A percentile compares a stretch with the other conserved stretches of the same genome.
Conservation (phyloP, 1,284 basidiomycete genomes). For the Fomitopsis schrenkii region DNA sequence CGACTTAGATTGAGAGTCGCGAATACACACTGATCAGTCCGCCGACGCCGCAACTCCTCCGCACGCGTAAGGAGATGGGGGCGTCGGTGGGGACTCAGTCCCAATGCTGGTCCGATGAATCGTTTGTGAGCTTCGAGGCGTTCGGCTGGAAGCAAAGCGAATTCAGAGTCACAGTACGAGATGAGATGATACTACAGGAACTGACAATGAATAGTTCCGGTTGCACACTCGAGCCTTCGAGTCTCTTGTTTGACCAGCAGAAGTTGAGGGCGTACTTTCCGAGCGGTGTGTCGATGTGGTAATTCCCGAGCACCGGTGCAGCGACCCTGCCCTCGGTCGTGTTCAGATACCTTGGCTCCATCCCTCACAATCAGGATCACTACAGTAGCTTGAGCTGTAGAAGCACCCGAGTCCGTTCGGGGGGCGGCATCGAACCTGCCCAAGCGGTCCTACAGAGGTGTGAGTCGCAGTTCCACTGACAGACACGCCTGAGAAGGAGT, state of each 20-base stretch:
- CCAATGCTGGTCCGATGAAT: too few species aligned
- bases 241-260: neutral
- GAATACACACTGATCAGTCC: neutral
- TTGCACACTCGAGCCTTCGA: neutral
- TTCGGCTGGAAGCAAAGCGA: too few species aligned
- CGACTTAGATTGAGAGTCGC: neutral
- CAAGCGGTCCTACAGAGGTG: too few species aligned
- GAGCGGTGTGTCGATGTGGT: neutral
- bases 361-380: too few species aligned
- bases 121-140: too few species aligned
- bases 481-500: too few species aligned
- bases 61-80: neutral
- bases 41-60: neutral
- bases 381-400: too few species aligned
- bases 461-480: too few species aligned
- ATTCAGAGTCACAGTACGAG: too few species aligned
- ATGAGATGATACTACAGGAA: too few species aligned
- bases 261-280: neutral
- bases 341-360: neutral
- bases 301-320: neutral
- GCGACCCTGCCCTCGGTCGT: neutral
- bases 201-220: neutral
- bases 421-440: too few species aligned
- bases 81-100: neutral
- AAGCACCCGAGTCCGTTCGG: too few species aligned